These are phyloP conservation scores for Eragrostis curvula DNA, from an alignment of 176 grass and related monocot genomes.

Conservation along the genomic window DNA sequence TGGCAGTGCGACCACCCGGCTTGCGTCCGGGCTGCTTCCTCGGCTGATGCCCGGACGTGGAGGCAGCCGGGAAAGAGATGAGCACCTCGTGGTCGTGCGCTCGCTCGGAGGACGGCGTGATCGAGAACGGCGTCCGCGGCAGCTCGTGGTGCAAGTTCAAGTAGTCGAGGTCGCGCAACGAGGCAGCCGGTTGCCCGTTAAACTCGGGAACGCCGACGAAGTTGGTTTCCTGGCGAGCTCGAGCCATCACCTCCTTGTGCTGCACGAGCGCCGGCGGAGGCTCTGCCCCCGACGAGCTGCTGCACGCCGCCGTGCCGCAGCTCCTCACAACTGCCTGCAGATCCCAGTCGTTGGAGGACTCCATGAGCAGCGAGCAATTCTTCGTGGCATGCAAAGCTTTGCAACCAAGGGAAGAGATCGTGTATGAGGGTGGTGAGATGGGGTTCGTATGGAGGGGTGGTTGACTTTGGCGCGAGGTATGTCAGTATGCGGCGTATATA, in stretches of 20 bases:
- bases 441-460: background rate
- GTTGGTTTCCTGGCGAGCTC: too few relatives aligned
- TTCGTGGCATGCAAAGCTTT: too few relatives aligned
- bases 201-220: background rate
- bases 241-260: too few relatives aligned
- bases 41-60: slow-evolving; percentile 29
- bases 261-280: too few relatives aligned
- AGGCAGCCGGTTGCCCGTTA: background rate
- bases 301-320: slow-evolving; percentile 42
- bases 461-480: background rate
- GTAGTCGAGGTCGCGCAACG: slow-evolving; percentile 38
- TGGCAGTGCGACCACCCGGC: slow-evolving; percentile 2
- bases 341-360: slow-evolving; percentile 74
- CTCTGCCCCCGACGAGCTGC: too few relatives aligned
- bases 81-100: background rate
- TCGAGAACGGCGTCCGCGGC: slow-evolving; percentile 39
- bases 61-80: slow-evolving; percentile 36
- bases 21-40: slow-evolving; percentile 43
- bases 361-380: too few relatives aligned
- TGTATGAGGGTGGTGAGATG: too few relatives aligned
- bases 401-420: too few relatives aligned
- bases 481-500: background rate
- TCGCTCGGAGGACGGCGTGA: slow-evolving; percentile 17
- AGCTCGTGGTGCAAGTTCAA: slow-evolving; percentile 31
- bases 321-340: slow-evolving; percentile 81